Evolutionary conservation across 176 grass and related monocot species (phyloP).

Genomic region (Carex kokanica): DNA sequence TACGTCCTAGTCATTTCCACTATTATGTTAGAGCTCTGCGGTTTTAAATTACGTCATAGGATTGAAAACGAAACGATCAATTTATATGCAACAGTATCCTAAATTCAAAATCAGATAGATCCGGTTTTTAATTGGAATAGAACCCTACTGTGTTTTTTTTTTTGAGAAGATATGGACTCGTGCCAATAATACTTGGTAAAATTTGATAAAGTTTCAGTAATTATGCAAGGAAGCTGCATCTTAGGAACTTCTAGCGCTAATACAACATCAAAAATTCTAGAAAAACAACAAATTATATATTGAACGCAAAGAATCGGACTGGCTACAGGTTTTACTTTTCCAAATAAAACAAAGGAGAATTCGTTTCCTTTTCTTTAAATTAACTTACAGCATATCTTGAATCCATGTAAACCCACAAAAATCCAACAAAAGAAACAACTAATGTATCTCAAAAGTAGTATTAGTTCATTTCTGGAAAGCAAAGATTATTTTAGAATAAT

Average conservation of each 20-base stretch:
- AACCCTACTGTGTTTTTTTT: too few relatives aligned
- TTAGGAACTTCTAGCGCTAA: too few relatives aligned
- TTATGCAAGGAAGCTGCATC: too few relatives aligned
- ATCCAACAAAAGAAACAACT: conserved; percentile 13
- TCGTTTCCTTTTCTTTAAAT: background rate
- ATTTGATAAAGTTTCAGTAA: background rate
- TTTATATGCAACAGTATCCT: too few relatives aligned
- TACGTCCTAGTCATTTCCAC: too few relatives aligned
- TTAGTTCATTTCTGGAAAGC: conserved; percentile 3
- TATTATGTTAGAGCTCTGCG: too few relatives aligned
- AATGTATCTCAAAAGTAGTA: conserved; percentile 12
- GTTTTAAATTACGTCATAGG: too few relatives aligned
- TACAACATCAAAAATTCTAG: background rate
- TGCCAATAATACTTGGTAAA: background rate
- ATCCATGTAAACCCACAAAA: background rate
- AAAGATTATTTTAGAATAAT: conserved; percentile 24
- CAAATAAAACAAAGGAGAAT: conserved; percentile 1
- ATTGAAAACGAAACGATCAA: too few relatives aligned
- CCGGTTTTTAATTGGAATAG: too few relatives aligned
- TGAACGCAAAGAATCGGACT: background rate
- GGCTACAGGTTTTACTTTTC: conserved; percentile 9
- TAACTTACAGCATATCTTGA: background rate
- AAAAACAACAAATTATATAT: background rate
- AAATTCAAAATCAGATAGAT: too few relatives aligned
- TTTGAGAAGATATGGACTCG: too few relatives aligned